A percentile compares a stretch with the other conserved stretches of the same genome.
Conservation (phyloP, 345 rosid genomes). For the Arabis hirsuta region DNA sequence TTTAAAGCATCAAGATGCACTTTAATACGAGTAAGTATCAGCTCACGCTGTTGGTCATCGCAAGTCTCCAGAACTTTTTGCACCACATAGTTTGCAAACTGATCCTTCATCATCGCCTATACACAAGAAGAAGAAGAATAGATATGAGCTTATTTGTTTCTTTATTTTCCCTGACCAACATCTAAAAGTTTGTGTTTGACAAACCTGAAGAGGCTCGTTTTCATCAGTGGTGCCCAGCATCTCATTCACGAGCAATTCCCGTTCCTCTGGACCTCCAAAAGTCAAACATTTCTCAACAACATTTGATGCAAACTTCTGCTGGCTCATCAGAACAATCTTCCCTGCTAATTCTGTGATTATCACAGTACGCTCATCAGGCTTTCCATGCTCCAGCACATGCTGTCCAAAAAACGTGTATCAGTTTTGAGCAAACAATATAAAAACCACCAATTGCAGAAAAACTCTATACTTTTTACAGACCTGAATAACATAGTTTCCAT, state of each 20-base stretch:
- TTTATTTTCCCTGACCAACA: background rate
- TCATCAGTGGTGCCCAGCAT: conserved; percentile 98
- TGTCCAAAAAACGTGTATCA: conserved; percentile 38
- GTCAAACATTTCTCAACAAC: conserved; percentile 91
- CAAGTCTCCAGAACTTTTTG: conserved; percentile 98
- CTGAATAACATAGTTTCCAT: conserved; percentile 98
- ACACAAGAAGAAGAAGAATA: conserved; percentile 24
- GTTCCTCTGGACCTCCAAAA: conserved; percentile 77
- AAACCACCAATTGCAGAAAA: background rate
- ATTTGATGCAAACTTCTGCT: conserved; percentile 98
- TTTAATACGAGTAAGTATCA: conserved; percentile 82
- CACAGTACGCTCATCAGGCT: conserved; percentile 78
- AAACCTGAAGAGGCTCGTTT: conserved; percentile 98
- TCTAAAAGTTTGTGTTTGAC: conserved; percentile 15
- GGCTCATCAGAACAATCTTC: conserved; percentile 94
- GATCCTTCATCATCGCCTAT: conserved; percentile 98
- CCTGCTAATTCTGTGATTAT: conserved; percentile 80
- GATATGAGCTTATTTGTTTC: background rate
- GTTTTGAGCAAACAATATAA: background rate
- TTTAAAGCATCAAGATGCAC: conserved; percentile 86
- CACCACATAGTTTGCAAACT: conserved; percentile 97
- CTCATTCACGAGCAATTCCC: conserved; percentile 81
- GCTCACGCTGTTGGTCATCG: conserved; percentile 86
- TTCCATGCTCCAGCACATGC: conserved; percentile 98
- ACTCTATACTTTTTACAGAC: conserved; percentile 47